phyloP scores from a whole-genome alignment of 768 basidiomycete genomes.

The Tremella yokohamensis region DNA sequence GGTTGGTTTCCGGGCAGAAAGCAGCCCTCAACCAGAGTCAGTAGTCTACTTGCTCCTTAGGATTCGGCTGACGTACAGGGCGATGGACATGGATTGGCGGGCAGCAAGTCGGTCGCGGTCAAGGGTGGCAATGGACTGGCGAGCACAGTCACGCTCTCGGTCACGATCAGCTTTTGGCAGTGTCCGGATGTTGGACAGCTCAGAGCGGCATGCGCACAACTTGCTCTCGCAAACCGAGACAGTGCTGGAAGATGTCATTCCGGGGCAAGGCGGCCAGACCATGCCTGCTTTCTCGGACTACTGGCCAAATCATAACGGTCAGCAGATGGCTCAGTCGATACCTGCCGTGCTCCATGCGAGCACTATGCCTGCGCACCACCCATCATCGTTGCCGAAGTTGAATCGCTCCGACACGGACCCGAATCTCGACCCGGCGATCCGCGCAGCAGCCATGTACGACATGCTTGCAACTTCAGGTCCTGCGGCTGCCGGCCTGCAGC shows the following conservation, averaged over 20 bases:
- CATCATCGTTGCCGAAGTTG: too few relatives aligned
- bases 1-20: slow-evolving; percentile 43
- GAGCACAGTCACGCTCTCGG: slow-evolving; percentile 53
- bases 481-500: slow-evolving; percentile 10
- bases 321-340: too few relatives aligned
- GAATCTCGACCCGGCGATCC: slow-evolving; percentile 36
- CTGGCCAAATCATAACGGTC: background rate
- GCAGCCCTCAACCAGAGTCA: slow-evolving; percentile 59
- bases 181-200: slow-evolving; percentile 15
- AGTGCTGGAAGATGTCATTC: background rate
- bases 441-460: slow-evolving; percentile 39
- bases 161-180: slow-evolving; percentile 55
- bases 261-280: slow-evolving; percentile 7
- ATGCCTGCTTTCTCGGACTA: slow-evolving; percentile 9
- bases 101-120: slow-evolving; percentile 79
- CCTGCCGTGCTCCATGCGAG: background rate
- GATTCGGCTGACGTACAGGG: slow-evolving; percentile 27
- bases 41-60: slow-evolving; percentile 50
- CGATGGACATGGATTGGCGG: slow-evolving; percentile 50
- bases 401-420: slow-evolving; percentile 11
- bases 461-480: slow-evolving; percentile 34
- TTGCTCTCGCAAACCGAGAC: slow-evolving; percentile 32
- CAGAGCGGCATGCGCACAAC: slow-evolving; percentile 51
- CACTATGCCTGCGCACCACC: background rate
- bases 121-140: slow-evolving; percentile 77